phyloP scores from a whole-genome alignment of 768 basidiomycete genomes.

The Termitomyces sp. region DNA sequence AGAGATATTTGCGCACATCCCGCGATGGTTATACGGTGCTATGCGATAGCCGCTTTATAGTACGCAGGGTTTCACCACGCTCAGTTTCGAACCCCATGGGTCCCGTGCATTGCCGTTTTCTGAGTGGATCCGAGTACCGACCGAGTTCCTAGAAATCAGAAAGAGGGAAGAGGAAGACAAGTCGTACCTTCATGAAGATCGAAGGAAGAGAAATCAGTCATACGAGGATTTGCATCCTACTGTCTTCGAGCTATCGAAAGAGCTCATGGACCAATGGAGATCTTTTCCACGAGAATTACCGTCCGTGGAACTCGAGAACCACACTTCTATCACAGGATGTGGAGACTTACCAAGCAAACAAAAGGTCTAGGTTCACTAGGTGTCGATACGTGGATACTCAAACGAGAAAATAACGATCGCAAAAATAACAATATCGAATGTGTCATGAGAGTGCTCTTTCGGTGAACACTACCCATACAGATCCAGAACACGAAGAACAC shows the following conservation, averaged over 20 bases:
- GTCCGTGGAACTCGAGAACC: constrained; percentile 1
- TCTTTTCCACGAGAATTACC: neutral
- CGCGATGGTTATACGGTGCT: neutral
- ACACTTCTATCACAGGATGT: constrained; percentile 1
- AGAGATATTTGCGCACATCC: neutral
- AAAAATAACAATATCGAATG: neutral
- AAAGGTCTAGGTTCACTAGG: neutral
- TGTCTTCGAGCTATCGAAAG: neutral
- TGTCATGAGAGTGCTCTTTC: neutral
- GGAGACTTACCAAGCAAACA: neutral
- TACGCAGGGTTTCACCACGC: neutral
- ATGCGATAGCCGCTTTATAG: neutral
- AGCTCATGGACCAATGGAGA: neutral
- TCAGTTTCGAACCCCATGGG: neutral
- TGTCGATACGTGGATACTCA: neutral
- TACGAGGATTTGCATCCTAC: neutral
- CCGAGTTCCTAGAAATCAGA: neutral
- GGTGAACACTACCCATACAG: neutral
- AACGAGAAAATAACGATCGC: neutral
- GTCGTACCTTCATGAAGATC: neutral
- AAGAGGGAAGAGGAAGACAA: neutral
- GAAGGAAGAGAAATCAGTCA: neutral
- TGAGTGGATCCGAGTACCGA: neutral
- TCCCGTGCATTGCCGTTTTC: neutral
- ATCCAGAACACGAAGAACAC: neutral